Evolutionary conservation across 352 stramenopile genomes (phyloP).

Genomic region (Stephanocyclus meneghinianus): DNA sequence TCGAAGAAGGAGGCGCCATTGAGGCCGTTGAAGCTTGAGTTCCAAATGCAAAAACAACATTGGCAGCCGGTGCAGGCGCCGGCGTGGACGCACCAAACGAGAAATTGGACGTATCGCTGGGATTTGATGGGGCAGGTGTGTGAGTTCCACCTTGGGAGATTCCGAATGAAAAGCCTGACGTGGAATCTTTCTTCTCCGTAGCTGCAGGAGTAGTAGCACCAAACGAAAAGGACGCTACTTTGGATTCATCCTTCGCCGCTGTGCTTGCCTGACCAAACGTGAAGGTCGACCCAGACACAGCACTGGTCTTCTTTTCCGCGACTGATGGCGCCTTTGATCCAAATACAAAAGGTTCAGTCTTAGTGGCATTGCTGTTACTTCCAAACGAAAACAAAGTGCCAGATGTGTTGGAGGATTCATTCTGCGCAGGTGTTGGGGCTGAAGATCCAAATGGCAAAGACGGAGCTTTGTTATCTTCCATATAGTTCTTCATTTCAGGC

Average conservation of each 20-base stretch:
- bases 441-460: too few species aligned
- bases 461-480: too few species aligned
- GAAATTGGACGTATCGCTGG: background rate
- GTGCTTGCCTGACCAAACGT: slow-evolving; percentile 9
- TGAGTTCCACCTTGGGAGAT: background rate
- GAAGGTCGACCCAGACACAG: slow-evolving; percentile 13
- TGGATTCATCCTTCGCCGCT: slow-evolving; percentile 9
- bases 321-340: slow-evolving; percentile 1
- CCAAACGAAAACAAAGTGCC: too few species aligned
- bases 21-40: too few species aligned
- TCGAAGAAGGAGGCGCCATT: too few species aligned
- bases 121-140: slow-evolving; percentile 11
- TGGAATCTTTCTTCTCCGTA: background rate
- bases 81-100: slow-evolving; percentile 18
- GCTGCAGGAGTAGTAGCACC: slow-evolving; percentile 1
- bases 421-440: too few species aligned
- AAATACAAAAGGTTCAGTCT: slow-evolving; percentile 6
- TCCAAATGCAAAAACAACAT: background rate
- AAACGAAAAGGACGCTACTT: slow-evolving; percentile 12
- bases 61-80: background rate
- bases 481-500: too few species aligned
- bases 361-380: background rate
- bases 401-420: too few species aligned
- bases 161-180: slow-evolving; percentile 20
- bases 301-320: background rate